A percentile compares a stretch with the other conserved stretches of the same genome.
These are phyloP conservation scores for Aspergillus pseudoviridinutans DNA, from an alignment of 2,329 filamentous ascomycete genomes.

Conservation along the genomic window DNA sequence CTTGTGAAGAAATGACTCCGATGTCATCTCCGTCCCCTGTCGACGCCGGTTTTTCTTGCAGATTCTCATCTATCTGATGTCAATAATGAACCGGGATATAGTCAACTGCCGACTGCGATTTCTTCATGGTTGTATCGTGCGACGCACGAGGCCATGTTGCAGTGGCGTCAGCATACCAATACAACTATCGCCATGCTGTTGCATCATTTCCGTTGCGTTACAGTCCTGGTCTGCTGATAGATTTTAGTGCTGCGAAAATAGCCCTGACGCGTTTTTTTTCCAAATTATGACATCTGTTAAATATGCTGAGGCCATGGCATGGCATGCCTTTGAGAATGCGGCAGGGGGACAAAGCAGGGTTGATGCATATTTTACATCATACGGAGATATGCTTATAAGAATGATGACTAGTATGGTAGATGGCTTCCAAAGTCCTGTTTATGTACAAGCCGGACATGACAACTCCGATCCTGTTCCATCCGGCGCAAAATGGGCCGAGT, in stretches of 20 bases:
- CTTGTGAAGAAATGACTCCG: background rate
- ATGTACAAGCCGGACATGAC: constrained; percentile 38
- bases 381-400: background rate
- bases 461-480: constrained; percentile 27
- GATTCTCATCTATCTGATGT: background rate
- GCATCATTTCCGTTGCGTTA: background rate
- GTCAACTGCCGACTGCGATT: background rate
- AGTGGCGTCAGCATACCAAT: background rate
- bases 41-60: background rate
- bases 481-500: constrained; percentile 13
- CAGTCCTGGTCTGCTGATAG: background rate
- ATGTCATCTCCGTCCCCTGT: too few species aligned
- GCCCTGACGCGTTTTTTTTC: background rate
- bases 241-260: background rate
- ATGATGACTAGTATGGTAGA: background rate
- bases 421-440: constrained; percentile 6
- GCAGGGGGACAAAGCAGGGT: background rate
- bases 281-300: too few species aligned
- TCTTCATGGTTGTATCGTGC: background rate
- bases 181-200: background rate
- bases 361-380: background rate
- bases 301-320: background rate
- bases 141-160: background rate
- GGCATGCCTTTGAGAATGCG: background rate
- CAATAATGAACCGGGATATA: background rate